Base-by-base conservation (phyloP, 371 early-diverging fungal genomes). In the Haplosporangium sp. region DNA sequence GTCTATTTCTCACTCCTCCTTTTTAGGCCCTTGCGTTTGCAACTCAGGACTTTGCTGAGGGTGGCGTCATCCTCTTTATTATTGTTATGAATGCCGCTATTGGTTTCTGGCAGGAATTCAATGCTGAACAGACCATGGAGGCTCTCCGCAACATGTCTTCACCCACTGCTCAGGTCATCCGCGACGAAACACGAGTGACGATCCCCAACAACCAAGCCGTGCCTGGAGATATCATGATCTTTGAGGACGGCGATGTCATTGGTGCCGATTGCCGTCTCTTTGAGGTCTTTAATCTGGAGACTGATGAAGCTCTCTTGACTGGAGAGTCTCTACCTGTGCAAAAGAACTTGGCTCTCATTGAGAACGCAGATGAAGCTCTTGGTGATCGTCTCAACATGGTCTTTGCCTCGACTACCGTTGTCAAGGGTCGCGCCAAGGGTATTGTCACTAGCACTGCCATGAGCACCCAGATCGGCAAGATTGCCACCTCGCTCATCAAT, bases 391-490 rank as follows among this genome's bases (percentile, higher is more conserved):
- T 71, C 16, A 71, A 71, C 57, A 71, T 71, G 72, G 93, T 89
- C 5, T 93, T 92, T 75, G 90, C 91, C 87, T 84, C 90, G 7
- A 92, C 93, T 1, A 85, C 87, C 6, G 87, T 93, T 46, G 86
- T 90, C 37, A 82, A 85, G 38, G 95, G 95, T 18, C 86, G 91
- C 51, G 94, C 88, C 11, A 87, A 85, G 68, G 95, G 94, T 45
- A 86, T 94, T 51, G 95, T 96, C 43, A 92, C 94, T n/a, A 83
- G 90, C 21, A 92, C 92, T 12, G 98, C 96, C 40, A 90, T 92
- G 87, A 65, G 86, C n/a, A 96, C 98, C 9, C 96, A 96, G 81
- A 95, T 98, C 57, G 98, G 98, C 51, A 87, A 91, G 68, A 98
- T 98, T 45, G 93, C 95, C 42, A 91, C 91, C 47, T 92, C 94